phyloP scores from a whole-genome alignment of 2,329 filamentous ascomycete genomes.

The Sporothrix pseudoabietina region DNA sequence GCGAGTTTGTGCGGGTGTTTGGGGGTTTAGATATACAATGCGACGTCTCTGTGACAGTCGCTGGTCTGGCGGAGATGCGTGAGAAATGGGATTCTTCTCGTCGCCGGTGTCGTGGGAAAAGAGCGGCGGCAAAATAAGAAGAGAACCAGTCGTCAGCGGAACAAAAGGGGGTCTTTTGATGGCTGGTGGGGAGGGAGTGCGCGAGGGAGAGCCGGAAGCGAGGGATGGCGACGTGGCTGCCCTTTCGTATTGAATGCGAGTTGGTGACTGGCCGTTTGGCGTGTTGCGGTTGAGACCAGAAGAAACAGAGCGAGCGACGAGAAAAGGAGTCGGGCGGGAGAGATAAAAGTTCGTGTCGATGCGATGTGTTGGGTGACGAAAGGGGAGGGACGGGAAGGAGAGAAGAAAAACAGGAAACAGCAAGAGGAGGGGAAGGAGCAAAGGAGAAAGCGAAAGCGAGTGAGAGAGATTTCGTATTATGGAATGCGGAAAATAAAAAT shows the following conservation, averaged over 20 bases:
- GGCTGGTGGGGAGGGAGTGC: not conserved
- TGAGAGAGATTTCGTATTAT: not conserved
- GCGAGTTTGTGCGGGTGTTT: slow-evolving; percentile 37
- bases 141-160: not conserved
- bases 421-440: not conserved
- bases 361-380: slow-evolving; percentile 8
- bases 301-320: not conserved
- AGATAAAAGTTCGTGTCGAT: not conserved
- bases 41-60: not conserved
- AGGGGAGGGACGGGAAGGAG: not conserved
- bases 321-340: not conserved
- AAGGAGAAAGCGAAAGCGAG: not conserved
- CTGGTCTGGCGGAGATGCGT: not conserved
- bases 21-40: not conserved
- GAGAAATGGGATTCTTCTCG: slow-evolving; percentile 6
- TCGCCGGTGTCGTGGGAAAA: slow-evolving; percentile 7
- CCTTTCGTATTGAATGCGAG: slow-evolving; percentile 12
- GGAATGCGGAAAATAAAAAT: slow-evolving; percentile 2
- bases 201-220: not conserved
- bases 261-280: not conserved
- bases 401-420: slow-evolving; percentile 2
- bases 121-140: not conserved
- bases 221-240: slow-evolving; percentile 20
- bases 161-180: not conserved
- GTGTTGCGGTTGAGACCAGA: not conserved